Percentiles rank a stretch among this genome's conserved stretches.
These are phyloP conservation scores for Periconia sp. DNA, from an alignment of 2,329 filamentous ascomycete genomes.

Conservation along the genomic window DNA sequence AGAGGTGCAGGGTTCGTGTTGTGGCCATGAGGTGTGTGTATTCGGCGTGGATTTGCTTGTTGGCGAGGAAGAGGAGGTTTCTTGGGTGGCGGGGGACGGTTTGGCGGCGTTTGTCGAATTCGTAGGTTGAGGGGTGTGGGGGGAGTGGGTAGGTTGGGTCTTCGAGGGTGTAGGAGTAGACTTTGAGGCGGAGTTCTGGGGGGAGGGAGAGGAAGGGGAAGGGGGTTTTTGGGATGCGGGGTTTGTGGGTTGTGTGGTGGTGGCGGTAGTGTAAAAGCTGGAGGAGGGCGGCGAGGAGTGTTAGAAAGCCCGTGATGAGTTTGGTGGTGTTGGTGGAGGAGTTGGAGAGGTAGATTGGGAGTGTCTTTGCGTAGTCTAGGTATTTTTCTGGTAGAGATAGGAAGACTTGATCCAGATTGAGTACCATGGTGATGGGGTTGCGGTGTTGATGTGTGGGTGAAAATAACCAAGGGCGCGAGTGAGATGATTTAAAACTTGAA, in stretches of 20 bases:
- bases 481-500: no score
- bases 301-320: slow-evolving; percentile 5
- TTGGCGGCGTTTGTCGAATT: background rate
- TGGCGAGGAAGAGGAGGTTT: slow-evolving; percentile 34
- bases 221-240: slow-evolving; percentile 13
- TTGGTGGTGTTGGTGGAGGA: background rate
- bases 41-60: slow-evolving; percentile 36
- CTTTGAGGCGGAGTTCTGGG: slow-evolving; percentile 35
- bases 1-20: slow-evolving; percentile 32
- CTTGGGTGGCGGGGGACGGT: slow-evolving; percentile 2
- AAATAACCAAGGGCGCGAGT: no score
- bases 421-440: no score
- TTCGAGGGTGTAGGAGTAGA: slow-evolving; percentile 34
- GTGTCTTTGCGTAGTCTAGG: no score
- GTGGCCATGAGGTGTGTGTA: slow-evolving; percentile 39
- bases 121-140: slow-evolving; percentile 2
- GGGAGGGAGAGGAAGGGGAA: slow-evolving; percentile 35
- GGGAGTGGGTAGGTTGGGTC: slow-evolving; percentile 32
- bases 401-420: no score
- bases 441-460: no score
- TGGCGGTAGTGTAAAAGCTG: slow-evolving; percentile 12
- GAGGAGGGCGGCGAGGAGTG: slow-evolving; percentile 10
- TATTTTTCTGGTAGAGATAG: no score
- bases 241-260: slow-evolving; percentile 27
- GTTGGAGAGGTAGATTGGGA: no score